phyloP scores from a whole-genome alignment of 176 grass and related monocot genomes.

The Elaeis guineensis region DNA sequence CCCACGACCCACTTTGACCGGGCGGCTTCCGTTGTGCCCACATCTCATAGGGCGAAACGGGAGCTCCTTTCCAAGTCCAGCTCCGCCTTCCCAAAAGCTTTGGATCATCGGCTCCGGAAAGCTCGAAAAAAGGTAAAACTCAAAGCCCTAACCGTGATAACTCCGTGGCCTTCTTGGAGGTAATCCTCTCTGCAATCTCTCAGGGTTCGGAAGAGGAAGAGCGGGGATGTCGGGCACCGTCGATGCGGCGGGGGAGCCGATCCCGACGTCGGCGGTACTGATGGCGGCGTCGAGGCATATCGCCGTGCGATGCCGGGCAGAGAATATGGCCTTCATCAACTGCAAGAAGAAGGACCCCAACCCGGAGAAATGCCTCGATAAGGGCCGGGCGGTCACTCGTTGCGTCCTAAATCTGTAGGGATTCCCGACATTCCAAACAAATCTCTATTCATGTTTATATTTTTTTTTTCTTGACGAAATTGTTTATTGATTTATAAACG shows the following conservation, averaged over 20 bases:
- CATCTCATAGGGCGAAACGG: no score
- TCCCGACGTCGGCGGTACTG: constrained; percentile 72
- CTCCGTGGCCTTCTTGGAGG: no score
- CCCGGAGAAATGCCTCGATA: constrained; percentile 85
- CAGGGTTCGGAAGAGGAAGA: neutral
- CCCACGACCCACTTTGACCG: no score
- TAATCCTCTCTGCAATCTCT: neutral
- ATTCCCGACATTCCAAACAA: neutral
- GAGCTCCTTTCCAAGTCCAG: no score
- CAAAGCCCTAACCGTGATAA: no score
- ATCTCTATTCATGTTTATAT: no score
- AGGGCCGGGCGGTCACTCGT: constrained; percentile 63
- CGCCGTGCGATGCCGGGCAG: constrained; percentile 54
- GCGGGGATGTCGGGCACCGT: constrained; percentile 55
- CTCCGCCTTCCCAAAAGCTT: no score
- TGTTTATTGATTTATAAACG: no score
- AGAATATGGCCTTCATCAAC: constrained; percentile 91
- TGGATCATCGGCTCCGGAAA: no score
- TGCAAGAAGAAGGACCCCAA: constrained; percentile 96
- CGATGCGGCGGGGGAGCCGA: constrained; percentile 65
- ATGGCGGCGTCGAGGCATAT: constrained; percentile 92
- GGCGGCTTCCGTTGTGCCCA: no score
- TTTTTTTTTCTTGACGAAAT: no score
- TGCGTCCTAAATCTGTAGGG: constrained; percentile 78
- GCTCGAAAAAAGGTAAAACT: no score